phyloP scores from a whole-genome alignment of 139 green algal species.

The Asterochloris sp. region DNA sequence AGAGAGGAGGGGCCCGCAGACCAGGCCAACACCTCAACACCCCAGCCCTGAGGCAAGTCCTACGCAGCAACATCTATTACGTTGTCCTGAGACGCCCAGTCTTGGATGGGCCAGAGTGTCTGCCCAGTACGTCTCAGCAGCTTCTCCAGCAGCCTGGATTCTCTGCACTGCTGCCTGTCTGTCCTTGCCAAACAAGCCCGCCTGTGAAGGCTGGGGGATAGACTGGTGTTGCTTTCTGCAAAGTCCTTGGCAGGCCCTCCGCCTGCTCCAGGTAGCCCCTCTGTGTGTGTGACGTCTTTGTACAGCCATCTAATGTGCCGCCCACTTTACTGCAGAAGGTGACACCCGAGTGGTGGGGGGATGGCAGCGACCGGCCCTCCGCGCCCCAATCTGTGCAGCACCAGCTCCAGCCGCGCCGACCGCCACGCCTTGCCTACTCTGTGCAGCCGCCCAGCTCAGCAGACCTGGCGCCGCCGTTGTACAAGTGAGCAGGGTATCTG shows the following conservation, averaged over 20 bases:
- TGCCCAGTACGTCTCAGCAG: too few species aligned
- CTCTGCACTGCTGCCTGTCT: too few species aligned
- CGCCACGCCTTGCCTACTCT: slow-evolving; percentile 8
- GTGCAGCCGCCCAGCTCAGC: neutral
- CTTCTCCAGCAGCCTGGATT: too few species aligned
- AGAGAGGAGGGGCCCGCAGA: too few species aligned
- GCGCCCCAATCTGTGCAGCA: neutral
- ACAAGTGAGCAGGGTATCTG: neutral
- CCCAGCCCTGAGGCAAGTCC: too few species aligned
- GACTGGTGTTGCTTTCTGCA: neutral
- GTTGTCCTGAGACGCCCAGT: too few species aligned
- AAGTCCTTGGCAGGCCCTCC: neutral
- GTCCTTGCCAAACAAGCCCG: too few species aligned
- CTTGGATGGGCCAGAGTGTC: too few species aligned
- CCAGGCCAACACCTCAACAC: too few species aligned
- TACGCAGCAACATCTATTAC: too few species aligned
- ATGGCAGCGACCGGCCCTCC: neutral
- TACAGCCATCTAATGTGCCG: too few species aligned
- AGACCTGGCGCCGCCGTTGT: neutral
- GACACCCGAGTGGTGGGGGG: slow-evolving; percentile 11
- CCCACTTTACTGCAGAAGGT: neutral
- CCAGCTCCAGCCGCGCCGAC: neutral
- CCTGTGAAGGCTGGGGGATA: too few species aligned
- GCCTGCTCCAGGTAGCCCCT: neutral
- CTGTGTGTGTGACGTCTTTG: neutral